Conservation (phyloP, 129 eudicot species). For the Pseudognaphalium luteoalbum region DNA sequence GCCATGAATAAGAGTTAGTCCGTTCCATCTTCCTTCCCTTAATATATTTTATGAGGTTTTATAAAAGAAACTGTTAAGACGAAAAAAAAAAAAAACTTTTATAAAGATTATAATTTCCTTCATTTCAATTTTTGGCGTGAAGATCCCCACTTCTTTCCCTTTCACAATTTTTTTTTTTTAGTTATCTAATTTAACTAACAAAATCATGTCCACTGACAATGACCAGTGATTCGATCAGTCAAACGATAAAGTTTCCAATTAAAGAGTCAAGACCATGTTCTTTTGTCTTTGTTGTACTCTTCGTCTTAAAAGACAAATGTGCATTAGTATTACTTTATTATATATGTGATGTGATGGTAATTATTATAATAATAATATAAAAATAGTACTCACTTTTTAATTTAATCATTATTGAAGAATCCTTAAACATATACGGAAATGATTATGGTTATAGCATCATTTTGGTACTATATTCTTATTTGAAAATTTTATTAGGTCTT, state of each 20-base stretch:
- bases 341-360: background rate
- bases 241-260: constrained; percentile 19
- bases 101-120: too few relatives aligned
- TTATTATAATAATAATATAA: background rate
- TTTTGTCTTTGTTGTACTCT: constrained; percentile 26
- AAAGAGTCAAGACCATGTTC: constrained; percentile 6
- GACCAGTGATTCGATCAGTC: constrained; percentile 29
- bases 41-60: too few relatives aligned
- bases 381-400: background rate
- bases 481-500: background rate
- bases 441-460: background rate
- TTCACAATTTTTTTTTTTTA: background rate
- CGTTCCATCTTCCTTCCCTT: too few relatives aligned
- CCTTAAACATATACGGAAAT: background rate
- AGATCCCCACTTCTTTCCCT: constrained; percentile 16
- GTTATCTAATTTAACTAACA: background rate
- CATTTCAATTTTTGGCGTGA: background rate
- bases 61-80: too few relatives aligned
- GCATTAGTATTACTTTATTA: background rate
- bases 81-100: too few relatives aligned
- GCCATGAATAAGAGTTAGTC: too few relatives aligned
- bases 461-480: background rate
- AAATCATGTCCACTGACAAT: constrained; percentile 15
- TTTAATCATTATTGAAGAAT: background rate
- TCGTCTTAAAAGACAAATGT: background rate